Conservation (phyloP, 176 grass and related monocot species). For the Elaeis guineensis region DNA sequence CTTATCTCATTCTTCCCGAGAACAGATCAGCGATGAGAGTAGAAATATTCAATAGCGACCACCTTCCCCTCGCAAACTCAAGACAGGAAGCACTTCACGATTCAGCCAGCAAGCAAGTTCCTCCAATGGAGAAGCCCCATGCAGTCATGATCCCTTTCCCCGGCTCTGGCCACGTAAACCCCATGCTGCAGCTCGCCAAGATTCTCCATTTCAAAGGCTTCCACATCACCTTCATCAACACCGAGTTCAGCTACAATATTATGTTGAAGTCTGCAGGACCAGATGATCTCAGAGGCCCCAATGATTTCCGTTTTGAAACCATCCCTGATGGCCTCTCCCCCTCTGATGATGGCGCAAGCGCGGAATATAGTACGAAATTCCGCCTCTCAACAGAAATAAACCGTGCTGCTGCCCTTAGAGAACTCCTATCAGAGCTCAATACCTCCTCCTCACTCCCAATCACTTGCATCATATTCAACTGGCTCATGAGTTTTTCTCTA, state of each 20-base stretch:
- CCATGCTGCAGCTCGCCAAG: constrained; percentile 60
- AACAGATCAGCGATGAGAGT: too few relatives aligned
- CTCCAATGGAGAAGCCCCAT: constrained; percentile 22
- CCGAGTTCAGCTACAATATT: constrained; percentile 49
- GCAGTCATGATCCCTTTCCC: constrained; percentile 40
- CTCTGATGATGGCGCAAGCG: constrained; percentile 29
- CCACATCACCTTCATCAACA: constrained; percentile 61
- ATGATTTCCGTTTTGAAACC: constrained; percentile 33
- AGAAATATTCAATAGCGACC: too few relatives aligned
- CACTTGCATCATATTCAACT: constrained; percentile 40
- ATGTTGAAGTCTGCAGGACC: constrained; percentile 35
- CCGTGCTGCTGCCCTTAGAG: constrained; percentile 19
- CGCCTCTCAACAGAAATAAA: constrained; percentile 19
- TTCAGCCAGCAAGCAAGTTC: too few relatives aligned
- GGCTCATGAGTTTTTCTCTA: constrained; percentile 33
- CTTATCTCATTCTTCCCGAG: too few relatives aligned
- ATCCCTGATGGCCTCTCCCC: constrained; percentile 45
- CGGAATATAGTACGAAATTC: constrained; percentile 29
- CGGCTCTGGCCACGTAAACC: constrained; percentile 44
- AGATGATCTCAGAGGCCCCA: constrained; percentile 4
- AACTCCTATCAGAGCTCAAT: constrained; percentile 23
- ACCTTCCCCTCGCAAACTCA: too few relatives aligned
- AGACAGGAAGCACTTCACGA: too few relatives aligned
- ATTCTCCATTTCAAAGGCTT: constrained; percentile 50
- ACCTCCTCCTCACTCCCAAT: constrained; percentile 16